Conservation (phyloP, 768 basidiomycete genomes). For the Pisolithus orientalis region DNA sequence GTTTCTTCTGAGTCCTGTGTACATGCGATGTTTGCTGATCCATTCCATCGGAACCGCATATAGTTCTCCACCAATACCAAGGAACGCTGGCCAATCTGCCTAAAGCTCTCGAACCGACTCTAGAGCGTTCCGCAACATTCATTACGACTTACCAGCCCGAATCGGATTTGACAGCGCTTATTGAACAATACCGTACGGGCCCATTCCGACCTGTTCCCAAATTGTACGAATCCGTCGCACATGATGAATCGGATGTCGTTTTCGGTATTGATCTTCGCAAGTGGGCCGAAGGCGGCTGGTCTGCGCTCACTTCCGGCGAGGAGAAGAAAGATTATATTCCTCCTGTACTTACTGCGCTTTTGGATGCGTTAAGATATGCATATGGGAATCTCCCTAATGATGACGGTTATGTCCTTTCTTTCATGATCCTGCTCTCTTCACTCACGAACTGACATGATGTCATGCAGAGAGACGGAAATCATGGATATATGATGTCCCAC, state of each 20-base stretch:
- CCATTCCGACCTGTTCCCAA: slow-evolving; percentile 86
- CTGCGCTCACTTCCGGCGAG: slow-evolving; percentile 45
- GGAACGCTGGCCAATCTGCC: slow-evolving; percentile 71
- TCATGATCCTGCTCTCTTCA: neutral
- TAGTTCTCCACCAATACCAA: slow-evolving; percentile 84
- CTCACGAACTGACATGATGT: slow-evolving; percentile 1
- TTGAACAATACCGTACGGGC: slow-evolving; percentile 90
- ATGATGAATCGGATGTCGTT: slow-evolving; percentile 78
- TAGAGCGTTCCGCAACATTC: slow-evolving; percentile 67
- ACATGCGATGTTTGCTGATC: neutral
- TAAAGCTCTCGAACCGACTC: slow-evolving; percentile 53
- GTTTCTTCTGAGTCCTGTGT: neutral
- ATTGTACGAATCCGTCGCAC: slow-evolving; percentile 79
- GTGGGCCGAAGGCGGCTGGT: slow-evolving; percentile 86
- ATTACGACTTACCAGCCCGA: slow-evolving; percentile 86
- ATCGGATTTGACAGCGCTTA: slow-evolving; percentile 76
- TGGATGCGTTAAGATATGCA: slow-evolving; percentile 55
- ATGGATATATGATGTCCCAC: slow-evolving; percentile 94
- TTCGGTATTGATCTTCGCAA: slow-evolving; percentile 89
- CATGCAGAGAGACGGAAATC: slow-evolving; percentile 71
- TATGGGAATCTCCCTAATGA: slow-evolving; percentile 60
- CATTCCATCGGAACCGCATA: neutral
- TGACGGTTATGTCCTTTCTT: slow-evolving; percentile 40
- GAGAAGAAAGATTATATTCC: slow-evolving; percentile 63
- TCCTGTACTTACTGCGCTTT: slow-evolving; percentile 62